Conservation (phyloP, 805 yeast genomes). For the Metschnikowia similis region DNA sequence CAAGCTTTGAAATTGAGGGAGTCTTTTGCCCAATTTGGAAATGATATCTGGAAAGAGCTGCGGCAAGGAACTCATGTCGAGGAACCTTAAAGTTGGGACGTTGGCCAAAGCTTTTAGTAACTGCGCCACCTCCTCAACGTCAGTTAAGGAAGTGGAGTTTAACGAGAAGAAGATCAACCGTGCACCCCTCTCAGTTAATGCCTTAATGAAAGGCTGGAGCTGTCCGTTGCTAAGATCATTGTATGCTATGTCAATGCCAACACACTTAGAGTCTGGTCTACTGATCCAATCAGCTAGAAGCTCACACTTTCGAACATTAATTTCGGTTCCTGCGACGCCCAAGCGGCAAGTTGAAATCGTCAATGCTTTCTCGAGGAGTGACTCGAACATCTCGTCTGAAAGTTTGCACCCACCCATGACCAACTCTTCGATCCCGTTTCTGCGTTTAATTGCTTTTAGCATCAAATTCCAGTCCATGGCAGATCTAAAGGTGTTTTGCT, state of each 20-base stretch:
- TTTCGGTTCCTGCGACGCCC: constrained; percentile 51
- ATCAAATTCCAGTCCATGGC: constrained; percentile 54
- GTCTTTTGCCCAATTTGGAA: constrained; percentile 37
- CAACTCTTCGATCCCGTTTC: constrained; percentile 56
- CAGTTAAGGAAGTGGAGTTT: constrained; percentile 46
- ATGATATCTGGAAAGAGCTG: constrained; percentile 49
- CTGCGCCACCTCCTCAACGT: constrained; percentile 36
- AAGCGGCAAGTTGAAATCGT: constrained; percentile 42
- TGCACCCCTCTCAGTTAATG: constrained; percentile 30
- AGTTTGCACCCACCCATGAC: constrained; percentile 56
- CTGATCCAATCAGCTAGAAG: constrained; percentile 48
- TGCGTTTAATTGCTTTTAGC: constrained; percentile 33
- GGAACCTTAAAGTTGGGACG: constrained; percentile 41
- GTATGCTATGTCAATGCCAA: constrained; percentile 54
- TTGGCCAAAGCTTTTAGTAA: constrained; percentile 34
- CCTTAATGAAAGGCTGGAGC: constrained; percentile 42
- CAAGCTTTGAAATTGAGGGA: constrained; percentile 44
- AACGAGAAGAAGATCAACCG: constrained; percentile 49
- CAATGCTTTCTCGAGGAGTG: constrained; percentile 40
- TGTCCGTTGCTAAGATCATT: constrained; percentile 48
- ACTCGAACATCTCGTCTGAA: constrained; percentile 36
- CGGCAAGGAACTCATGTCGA: constrained; percentile 53
- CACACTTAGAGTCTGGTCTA: constrained; percentile 40
- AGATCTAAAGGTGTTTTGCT: constrained; percentile 34
- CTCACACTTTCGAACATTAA: constrained; percentile 39